phyloP scores from a whole-genome alignment of 768 basidiomycete genomes.

The Mycena filopes region DNA sequence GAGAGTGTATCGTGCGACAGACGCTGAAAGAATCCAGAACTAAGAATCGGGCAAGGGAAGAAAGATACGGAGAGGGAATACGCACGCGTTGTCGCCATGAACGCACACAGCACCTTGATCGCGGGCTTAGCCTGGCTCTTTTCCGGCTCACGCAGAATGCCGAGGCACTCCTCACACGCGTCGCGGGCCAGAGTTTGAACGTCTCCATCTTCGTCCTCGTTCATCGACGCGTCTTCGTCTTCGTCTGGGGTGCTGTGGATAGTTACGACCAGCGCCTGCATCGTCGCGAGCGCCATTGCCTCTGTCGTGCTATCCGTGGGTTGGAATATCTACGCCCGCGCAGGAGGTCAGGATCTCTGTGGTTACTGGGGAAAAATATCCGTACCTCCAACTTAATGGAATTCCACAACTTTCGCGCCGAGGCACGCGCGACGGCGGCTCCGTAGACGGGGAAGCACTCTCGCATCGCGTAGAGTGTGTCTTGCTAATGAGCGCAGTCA shows the following conservation, averaged over 20 bases:
- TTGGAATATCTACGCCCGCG: slow-evolving; percentile 89
- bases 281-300: slow-evolving; percentile 74
- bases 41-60: not conserved
- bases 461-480: slow-evolving; percentile 83
- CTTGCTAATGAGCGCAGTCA: slow-evolving; percentile 63
- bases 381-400: slow-evolving; percentile 87
- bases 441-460: slow-evolving; percentile 90
- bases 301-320: slow-evolving; percentile 85
- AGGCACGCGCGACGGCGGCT: slow-evolving; percentile 61
- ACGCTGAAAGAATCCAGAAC: slow-evolving; percentile 55
- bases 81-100: slow-evolving; percentile 84
- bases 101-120: slow-evolving; percentile 81
- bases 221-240: slow-evolving; percentile 45
- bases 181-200: slow-evolving; percentile 74
- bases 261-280: slow-evolving; percentile 77
- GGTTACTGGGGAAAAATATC: not conserved
- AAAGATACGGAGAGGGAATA: slow-evolving; percentile 38
- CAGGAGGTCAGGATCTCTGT: not conserved
- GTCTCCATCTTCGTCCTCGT: slow-evolving; percentile 50
- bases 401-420: slow-evolving; percentile 88
- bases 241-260: slow-evolving; percentile 61
- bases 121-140: slow-evolving; percentile 93
- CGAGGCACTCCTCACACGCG: slow-evolving; percentile 83
- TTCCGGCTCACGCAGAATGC: slow-evolving; percentile 87
- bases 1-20: slow-evolving; percentile 73